Percentiles rank a stretch among this genome's conserved stretches.
phyloP scores from a whole-genome alignment of 257 asterid species.

The Jacaranda copaia region DNA sequence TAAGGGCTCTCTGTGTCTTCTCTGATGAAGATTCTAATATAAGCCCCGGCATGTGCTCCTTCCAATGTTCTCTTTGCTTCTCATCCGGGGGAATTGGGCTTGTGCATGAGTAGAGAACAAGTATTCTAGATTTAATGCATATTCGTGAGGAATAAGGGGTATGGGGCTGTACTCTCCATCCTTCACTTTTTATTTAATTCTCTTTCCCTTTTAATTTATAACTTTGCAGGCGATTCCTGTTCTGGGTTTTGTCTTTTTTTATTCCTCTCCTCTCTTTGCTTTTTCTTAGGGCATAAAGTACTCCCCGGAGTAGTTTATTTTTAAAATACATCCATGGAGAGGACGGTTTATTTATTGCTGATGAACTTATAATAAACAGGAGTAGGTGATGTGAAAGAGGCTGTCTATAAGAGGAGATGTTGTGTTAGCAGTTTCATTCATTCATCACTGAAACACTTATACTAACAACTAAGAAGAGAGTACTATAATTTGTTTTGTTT shows the following conservation, averaged over 20 bases:
- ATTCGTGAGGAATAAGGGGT: conserved; percentile 40
- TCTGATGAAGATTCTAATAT: conserved; percentile 62
- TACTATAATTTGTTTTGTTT: background rate
- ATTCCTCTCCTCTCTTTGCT: background rate
- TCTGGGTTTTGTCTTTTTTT: conserved; percentile 56
- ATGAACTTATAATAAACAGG: conserved; percentile 37
- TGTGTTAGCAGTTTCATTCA: conserved; percentile 11
- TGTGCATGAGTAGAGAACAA: conserved; percentile 54
- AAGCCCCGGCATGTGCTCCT: conserved; percentile 70
- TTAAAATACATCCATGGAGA: too few species aligned
- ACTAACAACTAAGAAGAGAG: too few species aligned
- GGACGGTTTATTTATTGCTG: background rate
- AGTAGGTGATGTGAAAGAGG: conserved; percentile 37
- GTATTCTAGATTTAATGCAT: conserved; percentile 39
- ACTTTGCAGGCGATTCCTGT: conserved; percentile 86
- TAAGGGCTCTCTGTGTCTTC: conserved; percentile 54
- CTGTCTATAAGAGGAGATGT: conserved; percentile 37
- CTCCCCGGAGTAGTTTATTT: background rate
- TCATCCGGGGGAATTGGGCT: conserved; percentile 40
- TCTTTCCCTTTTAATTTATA: conserved; percentile 55
- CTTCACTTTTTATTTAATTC: conserved; percentile 60
- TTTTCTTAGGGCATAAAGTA: background rate
- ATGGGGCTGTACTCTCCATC: conserved; percentile 54
- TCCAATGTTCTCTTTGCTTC: conserved; percentile 72
- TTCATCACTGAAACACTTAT: conserved; percentile 21